Evolutionary conservation across 2,329 filamentous ascomycete species (phyloP).

Genomic region (Colletotrichum lupini): DNA sequence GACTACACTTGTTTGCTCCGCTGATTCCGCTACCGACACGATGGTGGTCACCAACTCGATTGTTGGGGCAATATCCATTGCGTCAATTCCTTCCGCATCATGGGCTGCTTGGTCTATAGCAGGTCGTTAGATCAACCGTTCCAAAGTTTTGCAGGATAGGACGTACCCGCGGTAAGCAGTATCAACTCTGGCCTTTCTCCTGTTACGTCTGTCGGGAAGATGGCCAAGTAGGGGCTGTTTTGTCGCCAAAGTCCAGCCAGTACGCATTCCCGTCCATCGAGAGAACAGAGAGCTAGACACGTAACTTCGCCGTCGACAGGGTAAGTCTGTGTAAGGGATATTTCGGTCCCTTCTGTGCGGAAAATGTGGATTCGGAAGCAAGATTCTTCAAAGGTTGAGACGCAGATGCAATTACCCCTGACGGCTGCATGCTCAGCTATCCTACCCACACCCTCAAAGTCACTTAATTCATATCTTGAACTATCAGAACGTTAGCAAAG

Average conservation of each 20-base stretch:
- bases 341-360: slow-evolving; percentile 45
- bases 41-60: slow-evolving; percentile 55
- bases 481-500: background rate
- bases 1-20: slow-evolving; percentile 47
- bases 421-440: slow-evolving; percentile 57
- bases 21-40: slow-evolving; percentile 43
- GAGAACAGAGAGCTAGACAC: slow-evolving; percentile 52
- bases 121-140: background rate
- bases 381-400: slow-evolving; percentile 53
- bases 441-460: slow-evolving; percentile 35
- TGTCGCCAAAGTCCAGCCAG: slow-evolving; percentile 48
- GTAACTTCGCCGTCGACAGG: slow-evolving; percentile 60
- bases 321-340: slow-evolving; percentile 46
- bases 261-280: slow-evolving; percentile 42
- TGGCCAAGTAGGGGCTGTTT: slow-evolving; percentile 46
- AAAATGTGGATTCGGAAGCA: slow-evolving; percentile 54
- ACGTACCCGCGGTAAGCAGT: slow-evolving; percentile 40
- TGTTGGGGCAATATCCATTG: slow-evolving; percentile 24
- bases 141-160: background rate
- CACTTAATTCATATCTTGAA: slow-evolving; percentile 5
- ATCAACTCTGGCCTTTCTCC: slow-evolving; percentile 29
- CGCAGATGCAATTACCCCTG: slow-evolving; percentile 49
- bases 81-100: slow-evolving; percentile 1
- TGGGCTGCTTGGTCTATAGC: background rate
- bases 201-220: slow-evolving; percentile 39